Evolutionary conservation across 2,329 filamentous ascomycete species (phyloP), one percentile per base, ranked within the genome.

Genomic region (Zymoseptoria ardabiliae): DNA sequence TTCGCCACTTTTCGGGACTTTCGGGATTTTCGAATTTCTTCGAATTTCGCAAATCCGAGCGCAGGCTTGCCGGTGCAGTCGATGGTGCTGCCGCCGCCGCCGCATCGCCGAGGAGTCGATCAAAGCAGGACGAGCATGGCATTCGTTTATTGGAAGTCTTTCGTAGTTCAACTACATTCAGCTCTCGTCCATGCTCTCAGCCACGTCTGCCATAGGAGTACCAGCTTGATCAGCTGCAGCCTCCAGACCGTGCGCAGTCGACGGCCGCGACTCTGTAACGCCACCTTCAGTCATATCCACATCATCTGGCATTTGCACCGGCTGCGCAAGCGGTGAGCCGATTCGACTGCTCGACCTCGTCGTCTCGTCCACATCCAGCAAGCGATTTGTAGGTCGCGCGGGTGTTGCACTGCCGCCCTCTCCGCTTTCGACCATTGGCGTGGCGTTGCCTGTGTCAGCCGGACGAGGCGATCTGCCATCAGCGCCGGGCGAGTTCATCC

Each of bases 401-500:
- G 66, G 64, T 41, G 63, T 62, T 45, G 54, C 63, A 30, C 55
- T 60, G 23, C 58, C 61, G 54, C 55, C 61, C 28, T 71, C 70
- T 4, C 62, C 71, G 35, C 67, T 66, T 35, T 74, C 69, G 53
- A 74, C 74, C 56, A 75, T 59, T 2, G 77, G 77, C 19, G 76
- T 78, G 49, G 70, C 69, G 4, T 72, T 73, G 10, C 65, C 70
- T 9, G 57, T 56, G 4, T 64, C 64, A 1, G 58, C 60, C 9
- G 62, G 62, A 54, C 64, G 59, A 13, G 70, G 69, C 35, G 70
- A 71, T 19, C 66, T 71, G 13, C 64, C 69, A 19, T 77, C 78
- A 4, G 74, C 74, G 28, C 73, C 71, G 6, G 78, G 78, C n/a
- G 78, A 79, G 13, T 76, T 78, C 30, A 73, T 71, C 52, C 72